Percentiles rank a stretch among this genome's conserved stretches.
Conservation (phyloP, 2,329 filamentous ascomycete genomes). For the Epichloe brachyelytri region DNA sequence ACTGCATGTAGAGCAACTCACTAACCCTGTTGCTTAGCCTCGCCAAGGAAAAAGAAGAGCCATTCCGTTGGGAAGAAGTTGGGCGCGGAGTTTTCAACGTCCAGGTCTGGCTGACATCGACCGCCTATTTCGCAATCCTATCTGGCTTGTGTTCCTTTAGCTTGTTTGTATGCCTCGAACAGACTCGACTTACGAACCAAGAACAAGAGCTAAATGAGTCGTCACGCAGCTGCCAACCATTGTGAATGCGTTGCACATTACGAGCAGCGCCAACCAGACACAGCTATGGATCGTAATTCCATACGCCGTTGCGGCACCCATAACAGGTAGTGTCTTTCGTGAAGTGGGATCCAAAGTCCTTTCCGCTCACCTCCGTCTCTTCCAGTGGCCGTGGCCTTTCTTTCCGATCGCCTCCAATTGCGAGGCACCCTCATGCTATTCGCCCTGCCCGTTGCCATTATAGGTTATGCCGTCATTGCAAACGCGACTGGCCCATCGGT, state of each 20-base stretch:
- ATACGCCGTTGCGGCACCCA: conserved; percentile 45
- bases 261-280: conserved; percentile 40
- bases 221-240: conserved; percentile 45
- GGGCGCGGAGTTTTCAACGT: conserved; percentile 44
- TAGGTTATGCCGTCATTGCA: conserved; percentile 41
- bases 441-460: too few species aligned
- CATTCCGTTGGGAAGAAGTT: conserved; percentile 49
- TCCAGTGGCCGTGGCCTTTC: too few species aligned
- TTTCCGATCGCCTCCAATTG: too few species aligned
- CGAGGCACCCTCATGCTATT: too few species aligned
- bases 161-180: conserved; percentile 37
- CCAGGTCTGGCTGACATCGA: conserved; percentile 50
- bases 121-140: conserved; percentile 46
- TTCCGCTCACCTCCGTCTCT: too few species aligned
- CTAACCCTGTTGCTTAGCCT: conserved; percentile 1
- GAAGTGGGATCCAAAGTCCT: too few species aligned
- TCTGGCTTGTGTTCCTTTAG: conserved; percentile 50
- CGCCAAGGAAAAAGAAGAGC: conserved; percentile 26
- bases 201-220: too few species aligned
- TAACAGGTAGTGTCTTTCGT: conserved; percentile 28
- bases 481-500: conserved; percentile 36
- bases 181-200: too few species aligned
- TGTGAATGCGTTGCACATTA: conserved; percentile 41
- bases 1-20: neutral
- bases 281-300: conserved; percentile 53